Conservation (phyloP, 306 rosid species). For the Rosa chinensis region DNA sequence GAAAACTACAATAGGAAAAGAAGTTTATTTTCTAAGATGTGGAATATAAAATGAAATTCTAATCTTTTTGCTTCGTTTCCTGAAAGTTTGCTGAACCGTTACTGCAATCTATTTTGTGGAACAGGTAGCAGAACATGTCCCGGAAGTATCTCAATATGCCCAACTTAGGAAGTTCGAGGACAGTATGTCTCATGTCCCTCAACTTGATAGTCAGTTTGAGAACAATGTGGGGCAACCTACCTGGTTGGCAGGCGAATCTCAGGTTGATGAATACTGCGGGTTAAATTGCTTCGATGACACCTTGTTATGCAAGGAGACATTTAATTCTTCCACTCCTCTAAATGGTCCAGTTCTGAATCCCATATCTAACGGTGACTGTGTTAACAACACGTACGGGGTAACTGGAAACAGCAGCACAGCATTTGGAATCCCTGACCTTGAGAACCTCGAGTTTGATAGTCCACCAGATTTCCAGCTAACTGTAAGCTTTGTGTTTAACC, state of each 20-base stretch:
- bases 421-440: conserved; percentile 52
- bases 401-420: conserved; percentile 30
- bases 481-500: conserved; percentile 46
- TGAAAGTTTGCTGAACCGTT: conserved; percentile 19
- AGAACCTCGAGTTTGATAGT: conserved; percentile 60
- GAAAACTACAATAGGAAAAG: background rate
- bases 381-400: conserved; percentile 17
- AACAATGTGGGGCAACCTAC: conserved; percentile 27
- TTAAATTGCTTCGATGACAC: conserved; percentile 48
- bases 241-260: conserved; percentile 82
- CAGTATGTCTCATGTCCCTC: conserved; percentile 26
- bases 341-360: conserved; percentile 31
- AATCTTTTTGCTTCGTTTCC: conserved; percentile 1
- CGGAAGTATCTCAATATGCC: conserved; percentile 27
- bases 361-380: conserved; percentile 18
- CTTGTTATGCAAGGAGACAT: conserved; percentile 67
- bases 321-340: conserved; percentile 34
- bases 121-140: conserved; percentile 45
- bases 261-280: conserved; percentile 44
- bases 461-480: conserved; percentile 75
- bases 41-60: background rate
- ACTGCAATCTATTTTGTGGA: conserved; percentile 18
- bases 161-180: conserved; percentile 27
- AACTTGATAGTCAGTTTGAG: conserved; percentile 25
- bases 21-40: background rate